Percentiles rank a stretch among this genome's conserved stretches.
phyloP scores from a whole-genome alignment of 1,284 basidiomycete genomes.

The Neolentinus lepideus region DNA sequence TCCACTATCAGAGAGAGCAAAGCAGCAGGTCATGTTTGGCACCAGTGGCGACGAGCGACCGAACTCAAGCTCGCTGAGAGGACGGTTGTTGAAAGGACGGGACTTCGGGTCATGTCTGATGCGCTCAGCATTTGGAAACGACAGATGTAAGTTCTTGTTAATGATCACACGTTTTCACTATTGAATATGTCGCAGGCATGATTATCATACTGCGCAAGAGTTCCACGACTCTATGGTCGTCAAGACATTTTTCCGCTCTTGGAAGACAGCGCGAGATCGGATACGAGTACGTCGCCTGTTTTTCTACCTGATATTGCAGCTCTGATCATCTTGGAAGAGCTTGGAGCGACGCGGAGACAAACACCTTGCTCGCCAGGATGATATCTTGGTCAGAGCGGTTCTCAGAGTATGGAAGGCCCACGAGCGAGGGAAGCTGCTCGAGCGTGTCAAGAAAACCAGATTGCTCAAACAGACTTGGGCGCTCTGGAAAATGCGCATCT shows the following conservation, averaged over 20 bases:
- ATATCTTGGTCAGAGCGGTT: constrained; percentile 55
- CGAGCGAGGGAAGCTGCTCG: constrained; percentile 56
- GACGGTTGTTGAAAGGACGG: constrained; percentile 32
- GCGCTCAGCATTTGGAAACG: constrained; percentile 48
- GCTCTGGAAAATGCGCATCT: constrained; percentile 46
- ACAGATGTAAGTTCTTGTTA: constrained; percentile 36
- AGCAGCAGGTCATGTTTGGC: constrained; percentile 36
- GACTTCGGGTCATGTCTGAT: constrained; percentile 37
- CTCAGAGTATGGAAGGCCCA: constrained; percentile 68
- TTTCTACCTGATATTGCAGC: neutral
- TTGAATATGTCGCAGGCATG: constrained; percentile 28
- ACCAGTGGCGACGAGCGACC: constrained; percentile 43
- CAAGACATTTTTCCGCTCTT: constrained; percentile 39
- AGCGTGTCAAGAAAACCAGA: constrained; percentile 42
- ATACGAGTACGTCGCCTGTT: constrained; percentile 36
- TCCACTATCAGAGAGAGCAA: constrained; percentile 27
- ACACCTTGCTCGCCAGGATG: constrained; percentile 54
- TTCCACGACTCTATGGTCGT: constrained; percentile 36
- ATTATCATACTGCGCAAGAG: constrained; percentile 33
- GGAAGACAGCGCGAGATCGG: constrained; percentile 46
- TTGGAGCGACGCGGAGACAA: constrained; percentile 50
- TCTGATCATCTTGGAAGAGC: constrained; percentile 20
- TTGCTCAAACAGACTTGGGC: constrained; percentile 39
- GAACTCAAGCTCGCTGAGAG: constrained; percentile 37
- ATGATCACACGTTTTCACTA: neutral